Evolutionary conservation across 1,139 yeast species (phyloP).

Genomic region (Debaryomyces udenii): DNA sequence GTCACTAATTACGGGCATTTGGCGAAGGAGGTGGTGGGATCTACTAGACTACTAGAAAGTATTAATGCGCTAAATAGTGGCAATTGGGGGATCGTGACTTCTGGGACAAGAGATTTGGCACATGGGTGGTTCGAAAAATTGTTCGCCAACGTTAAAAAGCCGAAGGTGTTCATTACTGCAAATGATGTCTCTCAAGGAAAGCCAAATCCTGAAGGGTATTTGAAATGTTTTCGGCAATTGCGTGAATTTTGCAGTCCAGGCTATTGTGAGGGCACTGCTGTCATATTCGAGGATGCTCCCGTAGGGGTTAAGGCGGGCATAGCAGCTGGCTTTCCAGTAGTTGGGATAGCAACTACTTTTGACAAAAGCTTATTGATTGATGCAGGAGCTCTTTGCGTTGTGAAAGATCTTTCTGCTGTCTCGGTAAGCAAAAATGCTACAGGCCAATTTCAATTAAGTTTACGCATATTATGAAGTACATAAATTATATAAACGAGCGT

Average conservation of each 20-base stretch:
- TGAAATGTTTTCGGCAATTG: constrained; percentile 17
- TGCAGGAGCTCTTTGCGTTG: constrained; percentile 25
- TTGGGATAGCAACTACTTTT: constrained; percentile 26
- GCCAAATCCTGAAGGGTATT: constrained; percentile 23
- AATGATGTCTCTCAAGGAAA: constrained; percentile 18
- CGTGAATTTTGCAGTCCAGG: constrained; percentile 6
- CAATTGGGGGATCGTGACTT: constrained; percentile 26
- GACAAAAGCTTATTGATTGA: constrained; percentile 18
- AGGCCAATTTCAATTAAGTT: neutral
- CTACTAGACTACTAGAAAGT: constrained; percentile 15
- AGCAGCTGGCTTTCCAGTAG: constrained; percentile 22
- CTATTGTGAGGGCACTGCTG: constrained; percentile 13
- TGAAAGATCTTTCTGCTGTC: constrained; percentile 21
- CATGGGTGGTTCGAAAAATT: constrained; percentile 22
- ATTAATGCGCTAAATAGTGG: constrained; percentile 13
- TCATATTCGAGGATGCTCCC: constrained; percentile 28
- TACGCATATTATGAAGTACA: constrained; percentile 2
- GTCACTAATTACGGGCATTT: constrained; percentile 22
- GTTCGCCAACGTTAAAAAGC: constrained; percentile 15
- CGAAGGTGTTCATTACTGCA: constrained; percentile 25
- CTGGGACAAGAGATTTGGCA: constrained; percentile 23
- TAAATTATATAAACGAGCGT: neutral
- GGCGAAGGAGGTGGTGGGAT: constrained; percentile 21
- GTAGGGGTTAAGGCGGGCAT: constrained; percentile 25
- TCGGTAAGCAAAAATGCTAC: constrained; percentile 5